Percentiles rank a stretch among this genome's conserved stretches.
phyloP scores from a whole-genome alignment of 352 stramenopile genomes.

The Pythium periplocum region DNA sequence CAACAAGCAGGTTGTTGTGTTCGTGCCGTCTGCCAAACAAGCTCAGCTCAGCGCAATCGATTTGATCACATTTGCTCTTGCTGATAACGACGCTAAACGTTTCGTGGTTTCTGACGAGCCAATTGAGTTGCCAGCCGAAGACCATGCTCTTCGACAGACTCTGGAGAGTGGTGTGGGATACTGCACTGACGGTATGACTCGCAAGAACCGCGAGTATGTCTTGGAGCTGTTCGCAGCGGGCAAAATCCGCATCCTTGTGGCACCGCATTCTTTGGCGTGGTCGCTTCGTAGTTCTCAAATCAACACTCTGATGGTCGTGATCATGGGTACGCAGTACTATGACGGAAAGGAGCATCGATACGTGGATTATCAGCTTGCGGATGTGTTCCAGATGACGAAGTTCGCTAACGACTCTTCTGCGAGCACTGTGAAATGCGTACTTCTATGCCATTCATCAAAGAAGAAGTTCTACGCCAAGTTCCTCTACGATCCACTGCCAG shows the following conservation, averaged over 20 bases:
- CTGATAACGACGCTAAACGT: conserved; percentile 69
- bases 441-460: conserved; percentile 97
- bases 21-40: conserved; percentile 97
- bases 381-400: conserved; percentile 98
- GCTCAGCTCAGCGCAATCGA: conserved; percentile 98
- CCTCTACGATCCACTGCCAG: conserved; percentile 98
- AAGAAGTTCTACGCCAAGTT: conserved; percentile 99
- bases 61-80: conserved; percentile 95
- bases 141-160: conserved; percentile 93
- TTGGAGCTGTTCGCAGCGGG: conserved; percentile 84
- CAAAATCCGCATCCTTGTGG: conserved; percentile 91
- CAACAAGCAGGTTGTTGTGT: conserved; percentile 93
- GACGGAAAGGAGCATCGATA: conserved; percentile 95
- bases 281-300: conserved; percentile 65
- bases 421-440: conserved; percentile 90
- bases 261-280: conserved; percentile 94
- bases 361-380: conserved; percentile 96
- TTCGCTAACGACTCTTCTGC: conserved; percentile 47
- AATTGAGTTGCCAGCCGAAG: conserved; percentile 58
- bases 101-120: conserved; percentile 42
- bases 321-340: conserved; percentile 98
- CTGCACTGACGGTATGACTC: conserved; percentile 91
- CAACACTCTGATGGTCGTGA: conserved; percentile 91
- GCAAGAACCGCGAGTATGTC: conserved; percentile 89
- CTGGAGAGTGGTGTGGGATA: conserved; percentile 94